Evolutionary conservation across 148 eudicot genomes (phyloP).

Genomic region (Silene conica): DNA sequence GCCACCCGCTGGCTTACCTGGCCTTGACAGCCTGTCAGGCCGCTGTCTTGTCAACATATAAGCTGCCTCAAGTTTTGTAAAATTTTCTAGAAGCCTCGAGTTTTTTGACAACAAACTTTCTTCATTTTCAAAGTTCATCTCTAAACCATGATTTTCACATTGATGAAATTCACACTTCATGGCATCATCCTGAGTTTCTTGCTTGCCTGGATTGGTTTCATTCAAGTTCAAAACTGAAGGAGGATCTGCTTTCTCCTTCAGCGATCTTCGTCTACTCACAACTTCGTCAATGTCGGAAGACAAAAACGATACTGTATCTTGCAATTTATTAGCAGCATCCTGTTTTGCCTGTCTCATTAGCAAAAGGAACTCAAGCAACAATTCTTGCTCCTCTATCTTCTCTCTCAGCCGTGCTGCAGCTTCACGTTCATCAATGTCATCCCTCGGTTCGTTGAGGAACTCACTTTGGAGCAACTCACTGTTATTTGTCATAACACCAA

Average conservation of each 20-base stretch:
- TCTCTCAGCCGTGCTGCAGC: conserved; percentile 76
- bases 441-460: conserved; percentile 73
- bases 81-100: conserved; percentile 75
- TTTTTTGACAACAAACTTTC: conserved; percentile 46
- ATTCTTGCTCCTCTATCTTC: conserved; percentile 79
- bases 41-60: conserved; percentile 66
- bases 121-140: conserved; percentile 29
- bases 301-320: conserved; percentile 58
- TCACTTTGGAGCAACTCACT: conserved; percentile 91
- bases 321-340: conserved; percentile 64
- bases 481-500: conserved; percentile 15
- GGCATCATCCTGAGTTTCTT: conserved; percentile 29
- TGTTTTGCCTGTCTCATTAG: conserved; percentile 63
- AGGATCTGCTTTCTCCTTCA: conserved; percentile 41
- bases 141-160: conserved; percentile 33
- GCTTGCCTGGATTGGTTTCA: conserved; percentile 49
- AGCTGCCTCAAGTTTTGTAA: conserved; percentile 83
- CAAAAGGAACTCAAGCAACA: conserved; percentile 72
- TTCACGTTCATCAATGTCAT: conserved; percentile 70
- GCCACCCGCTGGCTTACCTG: conserved; percentile 39
- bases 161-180: conserved; percentile 32
- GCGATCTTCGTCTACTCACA: conserved; percentile 42
- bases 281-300: conserved; percentile 85
- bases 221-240: conserved; percentile 33
- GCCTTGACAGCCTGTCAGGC: conserved; percentile 40